phyloP scores from a whole-genome alignment of 768 basidiomycete species.

The Artomyces pyxidatus region DNA sequence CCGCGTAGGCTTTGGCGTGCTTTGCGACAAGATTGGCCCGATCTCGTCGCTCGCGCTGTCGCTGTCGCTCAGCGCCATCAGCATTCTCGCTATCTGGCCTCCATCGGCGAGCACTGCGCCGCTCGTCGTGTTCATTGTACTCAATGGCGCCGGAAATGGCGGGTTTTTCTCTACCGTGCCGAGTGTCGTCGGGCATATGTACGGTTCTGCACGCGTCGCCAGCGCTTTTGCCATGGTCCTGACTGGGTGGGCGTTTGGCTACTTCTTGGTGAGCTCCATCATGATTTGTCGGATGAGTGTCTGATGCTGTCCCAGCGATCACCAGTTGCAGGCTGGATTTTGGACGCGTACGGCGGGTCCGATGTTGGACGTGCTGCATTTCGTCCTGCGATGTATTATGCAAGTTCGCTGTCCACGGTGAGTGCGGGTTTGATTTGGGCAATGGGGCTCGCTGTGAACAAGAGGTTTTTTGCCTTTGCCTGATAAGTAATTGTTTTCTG shows the following conservation, averaged over 20 bases:
- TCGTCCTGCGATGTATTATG: constrained; percentile 25
- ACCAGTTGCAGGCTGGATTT: constrained; percentile 23
- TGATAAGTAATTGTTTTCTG: too few species aligned
- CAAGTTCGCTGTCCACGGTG: constrained; percentile 21
- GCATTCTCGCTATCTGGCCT: constrained; percentile 22
- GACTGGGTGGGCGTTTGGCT: constrained; percentile 25
- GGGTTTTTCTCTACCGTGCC: constrained; percentile 29
- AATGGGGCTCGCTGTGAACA: constrained; percentile 4
- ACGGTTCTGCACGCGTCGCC: constrained; percentile 22
- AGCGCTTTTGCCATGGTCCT: constrained; percentile 28
- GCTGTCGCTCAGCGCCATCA: constrained; percentile 22
- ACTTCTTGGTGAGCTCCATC: constrained; percentile 16
- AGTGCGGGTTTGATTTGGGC: constrained; percentile 16
- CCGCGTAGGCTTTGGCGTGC: constrained; percentile 22
- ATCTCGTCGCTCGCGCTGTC: constrained; percentile 21
- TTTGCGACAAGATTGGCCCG: constrained; percentile 25
- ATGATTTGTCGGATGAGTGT: background rate
- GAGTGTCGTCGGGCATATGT: constrained; percentile 23
- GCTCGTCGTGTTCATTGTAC: constrained; percentile 21
- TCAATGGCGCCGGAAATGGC: constrained; percentile 24
- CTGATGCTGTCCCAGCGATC: constrained; percentile 23
- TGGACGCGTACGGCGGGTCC: constrained; percentile 21
- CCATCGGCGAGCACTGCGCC: constrained; percentile 14
- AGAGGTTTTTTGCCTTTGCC: background rate
- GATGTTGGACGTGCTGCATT: constrained; percentile 18